A percentile compares a stretch with the other conserved stretches of the same genome.
phyloP scores from a whole-genome alignment of 208 protist species.

The Crithidia acanthocephali region DNA sequence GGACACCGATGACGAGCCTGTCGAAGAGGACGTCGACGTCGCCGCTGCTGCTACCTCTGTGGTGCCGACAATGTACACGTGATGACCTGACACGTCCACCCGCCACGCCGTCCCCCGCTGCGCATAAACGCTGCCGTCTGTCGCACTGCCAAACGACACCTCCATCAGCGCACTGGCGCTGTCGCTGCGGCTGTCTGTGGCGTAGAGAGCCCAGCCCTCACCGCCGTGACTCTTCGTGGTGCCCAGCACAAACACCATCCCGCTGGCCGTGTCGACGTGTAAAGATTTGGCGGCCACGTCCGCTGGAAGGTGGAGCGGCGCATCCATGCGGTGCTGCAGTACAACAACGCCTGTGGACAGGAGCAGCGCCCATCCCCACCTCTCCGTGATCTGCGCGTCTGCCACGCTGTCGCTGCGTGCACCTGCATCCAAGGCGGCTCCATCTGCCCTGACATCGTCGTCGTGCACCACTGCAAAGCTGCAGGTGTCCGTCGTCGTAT shows the following conservation, averaged over 20 bases:
- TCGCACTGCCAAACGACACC: not conserved
- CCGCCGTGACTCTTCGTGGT: not conserved
- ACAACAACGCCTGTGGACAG: not conserved
- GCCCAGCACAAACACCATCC: slow-evolving; percentile 7
- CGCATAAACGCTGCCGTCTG: not conserved
- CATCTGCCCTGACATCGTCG: not conserved
- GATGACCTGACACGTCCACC: not conserved
- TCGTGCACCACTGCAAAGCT: not conserved
- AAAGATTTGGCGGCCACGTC: slow-evolving; percentile 12
- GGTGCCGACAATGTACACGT: not conserved
- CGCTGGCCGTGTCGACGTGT: slow-evolving; percentile 10
- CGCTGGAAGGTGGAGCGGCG: not conserved
- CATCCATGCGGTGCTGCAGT: slow-evolving; percentile 4
- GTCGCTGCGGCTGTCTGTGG: slow-evolving; percentile 4
- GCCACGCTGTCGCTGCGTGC: not conserved
- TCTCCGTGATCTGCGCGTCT: slow-evolving; percentile 11
- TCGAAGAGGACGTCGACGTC: not conserved
- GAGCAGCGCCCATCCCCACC: slow-evolving; percentile 18
- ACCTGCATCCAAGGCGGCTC: not conserved
- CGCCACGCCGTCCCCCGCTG: slow-evolving; percentile 9
- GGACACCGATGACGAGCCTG: not conserved
- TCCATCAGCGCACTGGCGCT: not conserved
- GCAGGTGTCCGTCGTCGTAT: not conserved
- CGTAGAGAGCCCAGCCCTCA: slow-evolving; percentile 10
- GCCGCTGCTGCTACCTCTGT: too few relatives aligned